Conservation (phyloP, 2,329 filamentous ascomycete species). For the Alternaria sp. region DNA sequence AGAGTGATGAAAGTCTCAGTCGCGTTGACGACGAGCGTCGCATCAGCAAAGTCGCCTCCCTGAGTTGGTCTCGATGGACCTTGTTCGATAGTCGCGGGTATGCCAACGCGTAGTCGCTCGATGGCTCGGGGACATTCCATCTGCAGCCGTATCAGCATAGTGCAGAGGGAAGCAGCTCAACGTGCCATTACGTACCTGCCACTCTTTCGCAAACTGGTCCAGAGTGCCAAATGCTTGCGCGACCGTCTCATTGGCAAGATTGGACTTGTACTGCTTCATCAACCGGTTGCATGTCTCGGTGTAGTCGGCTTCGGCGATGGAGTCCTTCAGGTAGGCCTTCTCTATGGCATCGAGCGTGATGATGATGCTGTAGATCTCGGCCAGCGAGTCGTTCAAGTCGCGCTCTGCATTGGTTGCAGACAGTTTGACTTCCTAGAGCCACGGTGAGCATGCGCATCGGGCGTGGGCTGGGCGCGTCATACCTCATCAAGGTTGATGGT, state of each 20-base stretch:
- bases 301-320: conserved; percentile 89
- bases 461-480: conserved; percentile 24
- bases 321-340: conserved; percentile 96
- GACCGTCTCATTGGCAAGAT: conserved; percentile 90
- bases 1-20: conserved; percentile 99
- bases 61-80: conserved; percentile 55
- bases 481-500: conserved; percentile 95
- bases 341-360: conserved; percentile 94
- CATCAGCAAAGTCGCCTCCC: conserved; percentile 58
- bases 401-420: conserved; percentile 86
- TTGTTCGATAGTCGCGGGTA: conserved; percentile 82
- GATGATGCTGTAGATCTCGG: conserved; percentile 97
- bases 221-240: conserved; percentile 85
- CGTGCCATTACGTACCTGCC: conserved; percentile 73
- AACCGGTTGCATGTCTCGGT: conserved; percentile 95
- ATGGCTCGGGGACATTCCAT: conserved; percentile 94
- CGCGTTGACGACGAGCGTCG: conserved; percentile 80
- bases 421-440: conserved; percentile 84
- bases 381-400: conserved; percentile 93
- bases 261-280: conserved; percentile 96
- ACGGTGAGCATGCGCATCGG: conserved; percentile 23
- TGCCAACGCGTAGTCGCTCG: conserved; percentile 88
- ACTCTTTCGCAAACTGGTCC: conserved; percentile 89
- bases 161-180: not conserved
- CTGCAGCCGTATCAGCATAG: conserved; percentile 57